Evolutionary conservation across 176 grass and related monocot species (phyloP).

Genomic region (Eragrostis nindensis): DNA sequence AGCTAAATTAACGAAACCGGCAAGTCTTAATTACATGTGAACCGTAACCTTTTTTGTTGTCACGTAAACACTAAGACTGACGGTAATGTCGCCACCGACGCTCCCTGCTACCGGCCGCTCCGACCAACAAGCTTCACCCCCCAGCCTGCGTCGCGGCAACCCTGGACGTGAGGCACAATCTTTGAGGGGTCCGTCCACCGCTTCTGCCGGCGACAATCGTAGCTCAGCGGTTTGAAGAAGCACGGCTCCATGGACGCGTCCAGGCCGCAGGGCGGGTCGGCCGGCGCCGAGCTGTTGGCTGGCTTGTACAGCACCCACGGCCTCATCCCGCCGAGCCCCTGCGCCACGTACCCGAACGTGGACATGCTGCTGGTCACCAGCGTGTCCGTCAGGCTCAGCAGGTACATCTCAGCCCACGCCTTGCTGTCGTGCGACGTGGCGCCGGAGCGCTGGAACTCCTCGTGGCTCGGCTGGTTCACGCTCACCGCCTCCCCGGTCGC

Average conservation of each 20-base stretch:
- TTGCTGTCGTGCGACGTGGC: slow-evolving; percentile 52
- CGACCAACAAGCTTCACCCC: slow-evolving; percentile 34
- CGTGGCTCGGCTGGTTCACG: slow-evolving; percentile 79
- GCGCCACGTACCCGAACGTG: slow-evolving; percentile 75
- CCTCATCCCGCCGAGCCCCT: slow-evolving; percentile 52
- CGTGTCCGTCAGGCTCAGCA: slow-evolving; percentile 61
- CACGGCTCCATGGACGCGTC: slow-evolving; percentile 64
- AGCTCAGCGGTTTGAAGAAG: slow-evolving; percentile 54
- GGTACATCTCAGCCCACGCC: slow-evolving; percentile 76
- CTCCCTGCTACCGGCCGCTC: slow-evolving; percentile 15
- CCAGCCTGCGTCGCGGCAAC: slow-evolving; percentile 27
- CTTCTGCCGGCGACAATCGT: slow-evolving; percentile 58
- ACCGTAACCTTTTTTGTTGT: neutral
- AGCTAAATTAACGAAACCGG: neutral
- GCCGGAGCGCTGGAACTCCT: slow-evolving; percentile 45
- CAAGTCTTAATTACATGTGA: neutral
- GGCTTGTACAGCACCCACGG: slow-evolving; percentile 61
- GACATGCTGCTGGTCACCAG: slow-evolving; percentile 58
- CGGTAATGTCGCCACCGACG: neutral
- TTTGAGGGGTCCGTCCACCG: slow-evolving; percentile 28
- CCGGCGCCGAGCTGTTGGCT: neutral
- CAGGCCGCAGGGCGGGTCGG: slow-evolving; percentile 26
- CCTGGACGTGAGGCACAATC: slow-evolving; percentile 54
- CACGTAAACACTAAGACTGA: neutral
- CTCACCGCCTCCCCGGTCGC: slow-evolving; percentile 49